Evolutionary conservation across 2,329 filamentous ascomycete species (phyloP), one percentile per base, ranked within the genome.

Genomic region (Colletotrichum magnum): DNA sequence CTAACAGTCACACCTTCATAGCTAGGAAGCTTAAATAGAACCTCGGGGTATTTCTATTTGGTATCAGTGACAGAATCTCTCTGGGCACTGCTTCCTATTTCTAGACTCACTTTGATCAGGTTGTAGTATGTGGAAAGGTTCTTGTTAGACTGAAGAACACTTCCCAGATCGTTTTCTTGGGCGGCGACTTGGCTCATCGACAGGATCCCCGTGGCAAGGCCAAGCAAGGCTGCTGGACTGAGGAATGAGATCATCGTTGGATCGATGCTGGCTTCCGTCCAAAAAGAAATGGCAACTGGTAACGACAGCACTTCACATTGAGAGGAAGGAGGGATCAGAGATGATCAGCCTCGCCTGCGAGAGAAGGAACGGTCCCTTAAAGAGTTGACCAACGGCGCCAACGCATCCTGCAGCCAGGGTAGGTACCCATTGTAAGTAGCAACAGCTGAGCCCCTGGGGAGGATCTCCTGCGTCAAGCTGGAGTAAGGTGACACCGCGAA

Each of bases 1-100:
- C 81, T 70, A 74, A 84, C 83, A 2, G 84, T 86, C 41, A 85
- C 79, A 56, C 84, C 84, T 18, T 78, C 72, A 41, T 79, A 78
- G 67, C 75, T 83, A 6, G 83, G 83, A 10, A 86, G 72, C 64
- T 85, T 79, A 5, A 85, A 74, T 2, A 86, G 72, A 41, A 85
- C 77, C 18, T 84, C 78, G 3, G 84, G 83, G 61, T 84, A 84
- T 80, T 84, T 82, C 83, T 85, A 41, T n/a, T n/a, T 6, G 13
- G 15, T 36, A 21, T 62, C 18, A 68, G 53, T n/a, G 12, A 45
- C 21, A 51, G 21, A 9, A 16, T 7, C n/a, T 26, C 47, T 24
- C 50, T 73, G 32, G 66, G 64, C 57, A 56, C 24, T 16, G 24
- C 24, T 28, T 65, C 36, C 24, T 18, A 26, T 26, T 15, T 15